Evolutionary conservation across 2,329 filamentous ascomycete species (phyloP), one percentile per base, ranked within the genome.

Genomic region (Sporothrix brasiliensis): DNA sequence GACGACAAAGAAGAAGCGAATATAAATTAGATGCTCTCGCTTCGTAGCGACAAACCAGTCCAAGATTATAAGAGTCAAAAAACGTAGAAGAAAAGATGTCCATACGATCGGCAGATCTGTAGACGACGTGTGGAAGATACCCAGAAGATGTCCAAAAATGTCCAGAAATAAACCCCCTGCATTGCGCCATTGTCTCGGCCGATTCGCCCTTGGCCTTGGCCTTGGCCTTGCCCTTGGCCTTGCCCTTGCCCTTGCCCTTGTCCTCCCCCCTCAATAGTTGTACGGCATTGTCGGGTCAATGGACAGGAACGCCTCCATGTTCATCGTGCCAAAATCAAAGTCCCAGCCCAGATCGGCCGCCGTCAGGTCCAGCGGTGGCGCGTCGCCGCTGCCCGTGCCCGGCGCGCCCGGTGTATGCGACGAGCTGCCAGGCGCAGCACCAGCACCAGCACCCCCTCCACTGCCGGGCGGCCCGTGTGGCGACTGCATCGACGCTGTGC

Each of bases 311-410:
- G 72, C 69, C 44, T 74, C 73, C 72, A 74, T 73, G 60, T 73
- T 72, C 73, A 74, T 74, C 3, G 73, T 71, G 3, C 67, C 69
- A 66, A 74, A 74, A 16, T 74, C 73, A 70, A 74, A 73, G 50
- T 72, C 70, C 70, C 72, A 74, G 11, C 73, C 73, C 2, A 74
- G 67, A 14, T 74, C 73, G 4, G 73, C 73, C 2, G 70, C 68
- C 13, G 72, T 73, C 30, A 74, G 47, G n/a, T 74, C 73, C 1
- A 61, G 53, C 19, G 70, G 69, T 6, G 63, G 41, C 14, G 41
- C 44, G 39, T 65, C n/a, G 30, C 49, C 19, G 41, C 14, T 44
- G 41, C 41, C 41, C 7, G 34, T 34, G 44, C 44, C 44, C 3
- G 13, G 44, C 16, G 44, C 44, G 19, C 5, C 49, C 19, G 49